Percentiles rank a stretch among this genome's conserved stretches.
phyloP scores from a whole-genome alignment of 2,329 filamentous ascomycete species.

The Biscogniauxia marginata region DNA sequence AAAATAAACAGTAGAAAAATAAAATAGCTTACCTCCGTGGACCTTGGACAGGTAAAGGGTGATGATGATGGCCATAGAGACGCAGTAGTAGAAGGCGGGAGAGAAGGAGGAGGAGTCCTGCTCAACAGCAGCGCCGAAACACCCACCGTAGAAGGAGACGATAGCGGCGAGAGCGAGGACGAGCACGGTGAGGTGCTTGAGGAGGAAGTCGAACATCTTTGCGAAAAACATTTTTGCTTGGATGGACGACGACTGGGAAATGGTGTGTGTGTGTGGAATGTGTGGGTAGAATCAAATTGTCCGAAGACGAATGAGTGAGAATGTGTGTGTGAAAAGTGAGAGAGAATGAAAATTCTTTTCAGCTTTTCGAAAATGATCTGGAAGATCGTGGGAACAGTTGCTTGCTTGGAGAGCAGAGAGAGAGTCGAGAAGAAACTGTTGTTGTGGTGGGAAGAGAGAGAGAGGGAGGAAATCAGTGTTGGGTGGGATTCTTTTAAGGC shows the following conservation, averaged over 20 bases:
- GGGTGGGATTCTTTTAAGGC: background rate
- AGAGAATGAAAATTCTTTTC: background rate
- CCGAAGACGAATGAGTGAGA: background rate
- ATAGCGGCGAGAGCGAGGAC: background rate
- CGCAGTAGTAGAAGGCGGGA: background rate
- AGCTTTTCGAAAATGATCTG: background rate
- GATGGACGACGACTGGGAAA: background rate
- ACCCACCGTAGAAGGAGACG: background rate
- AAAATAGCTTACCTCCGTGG: background rate
- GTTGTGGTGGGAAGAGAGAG: background rate
- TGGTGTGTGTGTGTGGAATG: background rate
- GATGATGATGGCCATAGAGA: background rate
- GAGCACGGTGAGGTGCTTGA: background rate
- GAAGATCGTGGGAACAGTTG: background rate
- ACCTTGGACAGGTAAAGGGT: background rate
- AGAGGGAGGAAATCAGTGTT: background rate
- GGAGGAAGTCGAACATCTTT: background rate
- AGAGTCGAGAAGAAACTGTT: background rate
- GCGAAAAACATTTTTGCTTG: background rate
- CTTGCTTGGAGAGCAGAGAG: background rate
- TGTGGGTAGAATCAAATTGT: background rate
- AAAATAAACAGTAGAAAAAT: background rate
- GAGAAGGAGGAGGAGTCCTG: background rate
- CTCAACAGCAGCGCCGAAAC: background rate
- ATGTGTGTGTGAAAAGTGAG: background rate